Evolutionary conservation across 495 filamentous ascomycete species (phyloP).

Genomic region (Glonium stellatum): DNA sequence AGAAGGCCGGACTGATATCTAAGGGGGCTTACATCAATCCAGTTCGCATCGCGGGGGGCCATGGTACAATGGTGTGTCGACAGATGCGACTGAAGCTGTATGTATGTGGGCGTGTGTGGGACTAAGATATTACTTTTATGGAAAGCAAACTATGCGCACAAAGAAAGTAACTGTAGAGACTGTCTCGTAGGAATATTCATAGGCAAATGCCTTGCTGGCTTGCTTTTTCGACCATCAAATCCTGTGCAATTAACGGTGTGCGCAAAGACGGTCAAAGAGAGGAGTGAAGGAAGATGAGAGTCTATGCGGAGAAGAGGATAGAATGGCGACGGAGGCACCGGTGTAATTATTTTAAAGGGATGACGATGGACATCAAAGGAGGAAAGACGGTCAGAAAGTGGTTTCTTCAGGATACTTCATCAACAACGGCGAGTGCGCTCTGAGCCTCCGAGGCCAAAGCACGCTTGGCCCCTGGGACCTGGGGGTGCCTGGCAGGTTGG

Average conservation of each 20-base stretch:
- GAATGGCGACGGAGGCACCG: too few species aligned
- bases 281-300: neutral
- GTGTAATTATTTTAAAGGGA: too few species aligned
- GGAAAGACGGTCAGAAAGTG: too few species aligned
- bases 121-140: neutral
- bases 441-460: too few species aligned
- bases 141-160: neutral
- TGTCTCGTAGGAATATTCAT: neutral
- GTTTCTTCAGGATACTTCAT: too few species aligned
- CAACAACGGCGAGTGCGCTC: too few species aligned
- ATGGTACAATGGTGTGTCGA: constrained; percentile 3
- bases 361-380: too few species aligned
- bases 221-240: constrained; percentile 2
- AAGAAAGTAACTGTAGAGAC: neutral
- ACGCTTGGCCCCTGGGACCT: too few species aligned
- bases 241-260: neutral
- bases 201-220: neutral
- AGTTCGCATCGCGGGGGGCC: constrained; percentile 29
- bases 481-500: too few species aligned
- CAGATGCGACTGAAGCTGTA: neutral
- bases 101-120: too few species aligned
- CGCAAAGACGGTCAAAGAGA: neutral
- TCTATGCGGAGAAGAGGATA: neutral
- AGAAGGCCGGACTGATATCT: neutral
- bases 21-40: constrained; percentile 25